Base-by-base conservation (phyloP, 768 basidiomycete species). In the Hortiboletus flavorubellus region DNA sequence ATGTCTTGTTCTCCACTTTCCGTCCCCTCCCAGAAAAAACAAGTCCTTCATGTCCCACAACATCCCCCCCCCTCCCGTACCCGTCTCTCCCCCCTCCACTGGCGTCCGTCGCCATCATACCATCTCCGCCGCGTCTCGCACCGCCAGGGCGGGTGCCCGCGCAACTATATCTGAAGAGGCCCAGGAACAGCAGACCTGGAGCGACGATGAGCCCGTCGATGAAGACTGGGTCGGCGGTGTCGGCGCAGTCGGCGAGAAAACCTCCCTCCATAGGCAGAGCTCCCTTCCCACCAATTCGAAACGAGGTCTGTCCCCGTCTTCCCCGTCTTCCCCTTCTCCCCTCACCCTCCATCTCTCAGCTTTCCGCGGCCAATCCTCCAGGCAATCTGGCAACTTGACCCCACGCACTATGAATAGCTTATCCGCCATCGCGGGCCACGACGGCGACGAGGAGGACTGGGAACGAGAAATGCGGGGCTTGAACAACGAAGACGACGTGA, bases 401-500 rank as follows among this genome's bases (percentile, higher is more conserved):
- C 86, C 87, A 34, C 84, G 89, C 55, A 81, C 82, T 23, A 75
- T 92, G 71, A 92, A 91, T 64, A 92, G 89, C 69, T 82, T 93
- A 50, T 82, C 87, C 35, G 88, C 88, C 51, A 93, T 93, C 71
- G 84, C 88, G 49, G 90, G 89, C 40, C 87, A 90, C 64, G 91
- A 93, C 62, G 89, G 86, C 61, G 91, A 91, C 56, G 91, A 93
- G 68, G 91, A 92, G 59, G 87, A 90, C 53, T 93, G 91, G 91
- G 88, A 90, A 68, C 75, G 78, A 41, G 83, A 84, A 39, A 78
- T 86, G 70, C 72, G 77, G 18, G 80, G 78, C 71, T 72, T 81
- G 68, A 73, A 75, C 12, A 76, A 82, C 55, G 86, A 85, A 49
- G 88, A 89, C 33, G 87, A 89, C 72, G 90, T 89, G 58, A 60